Conservation (phyloP, 768 basidiomycete species). For the Saitozyma podzolica region DNA sequence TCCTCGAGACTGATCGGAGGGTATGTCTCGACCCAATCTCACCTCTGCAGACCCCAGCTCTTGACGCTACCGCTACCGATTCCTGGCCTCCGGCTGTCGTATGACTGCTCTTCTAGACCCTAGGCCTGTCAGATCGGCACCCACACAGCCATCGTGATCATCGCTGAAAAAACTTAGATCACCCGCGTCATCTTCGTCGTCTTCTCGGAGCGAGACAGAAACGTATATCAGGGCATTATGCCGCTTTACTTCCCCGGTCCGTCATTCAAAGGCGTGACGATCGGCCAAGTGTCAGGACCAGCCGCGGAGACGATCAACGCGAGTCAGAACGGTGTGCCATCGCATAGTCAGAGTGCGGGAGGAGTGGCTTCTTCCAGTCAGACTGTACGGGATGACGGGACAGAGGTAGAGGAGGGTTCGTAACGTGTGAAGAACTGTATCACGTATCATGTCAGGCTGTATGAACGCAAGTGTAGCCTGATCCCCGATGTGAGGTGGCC, state of each 20-base stretch:
- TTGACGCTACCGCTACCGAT: neutral
- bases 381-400: too few relatives aligned
- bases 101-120: neutral
- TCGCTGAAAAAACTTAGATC: conserved; percentile 33
- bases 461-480: too few relatives aligned
- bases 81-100: neutral
- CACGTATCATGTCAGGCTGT: too few relatives aligned
- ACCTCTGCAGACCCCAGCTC: neutral
- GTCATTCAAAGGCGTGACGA: too few relatives aligned
- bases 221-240: conserved; percentile 35
- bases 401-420: too few relatives aligned
- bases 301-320: too few relatives aligned
- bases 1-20: conserved; percentile 30
- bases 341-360: too few relatives aligned
- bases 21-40: conserved; percentile 18
- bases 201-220: conserved; percentile 40
- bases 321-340: too few relatives aligned
- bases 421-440: too few relatives aligned
- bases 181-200: conserved; percentile 47
- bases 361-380: too few relatives aligned
- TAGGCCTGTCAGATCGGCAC: neutral
- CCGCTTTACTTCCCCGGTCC: conserved; percentile 37
- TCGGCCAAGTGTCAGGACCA: too few relatives aligned
- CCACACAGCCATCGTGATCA: neutral
- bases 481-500: too few relatives aligned